Conservation (phyloP, 805 yeast species). For the Ogataea paraovalis region DNA sequence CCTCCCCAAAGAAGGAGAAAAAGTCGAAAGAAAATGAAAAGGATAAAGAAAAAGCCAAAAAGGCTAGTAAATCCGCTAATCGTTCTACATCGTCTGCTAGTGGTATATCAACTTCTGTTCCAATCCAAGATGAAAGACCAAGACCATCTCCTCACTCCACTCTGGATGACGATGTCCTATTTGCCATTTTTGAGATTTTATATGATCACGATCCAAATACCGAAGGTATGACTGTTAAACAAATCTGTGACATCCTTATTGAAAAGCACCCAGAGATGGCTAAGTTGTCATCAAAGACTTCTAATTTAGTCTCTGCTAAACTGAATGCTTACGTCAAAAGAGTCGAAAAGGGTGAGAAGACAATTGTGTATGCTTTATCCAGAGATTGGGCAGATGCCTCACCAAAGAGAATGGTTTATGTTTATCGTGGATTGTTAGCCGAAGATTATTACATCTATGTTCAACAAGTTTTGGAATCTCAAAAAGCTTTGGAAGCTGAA, state of each 20-base stretch:
- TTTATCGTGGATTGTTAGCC: constrained; percentile 73
- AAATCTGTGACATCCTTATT: constrained; percentile 70
- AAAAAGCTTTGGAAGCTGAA: constrained; percentile 32
- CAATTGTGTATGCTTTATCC: constrained; percentile 67
- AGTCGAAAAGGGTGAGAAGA: constrained; percentile 77
- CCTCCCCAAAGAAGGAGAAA: constrained; percentile 9
- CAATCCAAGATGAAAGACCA: constrained; percentile 75
- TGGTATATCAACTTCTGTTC: constrained; percentile 74
- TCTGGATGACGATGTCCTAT: constrained; percentile 71
- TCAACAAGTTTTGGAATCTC: constrained; percentile 55
- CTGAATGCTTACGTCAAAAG: constrained; percentile 81
- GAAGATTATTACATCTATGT: constrained; percentile 75
- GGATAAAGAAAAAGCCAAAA: constrained; percentile 25
- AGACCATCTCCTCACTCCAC: constrained; percentile 63
- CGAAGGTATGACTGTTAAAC: constrained; percentile 86
- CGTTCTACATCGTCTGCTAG: constrained; percentile 55
- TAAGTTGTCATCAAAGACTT: constrained; percentile 71
- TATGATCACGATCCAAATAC: constrained; percentile 66
- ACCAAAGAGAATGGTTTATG: constrained; percentile 86
- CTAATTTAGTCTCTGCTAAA: constrained; percentile 77
- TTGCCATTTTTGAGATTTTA: constrained; percentile 68
- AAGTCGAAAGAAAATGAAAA: constrained; percentile 20
- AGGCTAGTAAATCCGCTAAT: constrained; percentile 25
- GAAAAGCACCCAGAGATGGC: constrained; percentile 84
- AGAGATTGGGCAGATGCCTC: constrained; percentile 92